Base-by-base conservation (phyloP, 176 grass and related monocot species). In the Echinochloa phyllopogon region DNA sequence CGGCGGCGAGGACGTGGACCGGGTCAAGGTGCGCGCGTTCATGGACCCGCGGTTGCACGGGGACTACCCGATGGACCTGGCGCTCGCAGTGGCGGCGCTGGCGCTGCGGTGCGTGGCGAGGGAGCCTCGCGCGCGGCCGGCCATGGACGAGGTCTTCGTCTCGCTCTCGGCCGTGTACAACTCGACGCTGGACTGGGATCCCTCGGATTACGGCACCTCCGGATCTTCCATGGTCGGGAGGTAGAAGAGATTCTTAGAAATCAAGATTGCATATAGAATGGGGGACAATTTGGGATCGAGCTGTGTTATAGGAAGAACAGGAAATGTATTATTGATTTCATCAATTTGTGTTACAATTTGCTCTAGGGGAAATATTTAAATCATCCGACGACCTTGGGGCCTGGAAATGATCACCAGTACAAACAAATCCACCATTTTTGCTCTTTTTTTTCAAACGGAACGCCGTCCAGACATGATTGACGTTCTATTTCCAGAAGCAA, bases 61-160 rank as follows among this genome's bases (percentile, higher is more conserved):
- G 10, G 92, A 90, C 27, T 97, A 92, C 75, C 94, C 92, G 39
- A 36, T 90, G 8, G 94, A 97, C 69, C 70, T 97, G 17, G 94
- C 92, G 37, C 83, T 86, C 50, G 85, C 76, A 23, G 78, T 97
- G 87, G 86, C 80, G 3, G 76, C 93, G 27, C 85, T 97, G 71
- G 94, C 94, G 51, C 76, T 82, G 85, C 85, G 82, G 38, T 97
- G 92, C n/a, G 85, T 94, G 50, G 87, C 87, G 10, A 43, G 70
- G 55, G 94, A 92, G 27, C 89, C 92, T 23, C 71, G 76, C 29
- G 48, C 47, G 27, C 84, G 92, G 7, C 89, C 87, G 14, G 33
- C 69, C 61, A 92, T 92, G 87, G 52, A 56, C 18, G 87, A 94
- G 79, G 87, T 90, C 6, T 72, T 92, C 12, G 39, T 90, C 16